phyloP scores from a whole-genome alignment of 176 grass and related monocot genomes.

The Pharus latifolius region DNA sequence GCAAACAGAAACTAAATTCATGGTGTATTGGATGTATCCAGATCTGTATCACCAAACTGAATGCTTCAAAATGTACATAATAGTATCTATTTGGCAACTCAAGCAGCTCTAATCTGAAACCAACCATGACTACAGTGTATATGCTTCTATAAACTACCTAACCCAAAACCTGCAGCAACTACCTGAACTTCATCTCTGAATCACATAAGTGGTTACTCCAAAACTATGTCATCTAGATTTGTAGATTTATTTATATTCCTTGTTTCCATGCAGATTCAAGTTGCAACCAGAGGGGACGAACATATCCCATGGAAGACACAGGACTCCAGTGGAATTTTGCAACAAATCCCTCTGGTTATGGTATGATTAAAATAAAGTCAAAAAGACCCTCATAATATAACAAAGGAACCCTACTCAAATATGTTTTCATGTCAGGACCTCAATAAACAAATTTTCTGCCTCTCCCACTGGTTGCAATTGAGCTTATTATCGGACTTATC shows the following conservation, averaged over 20 bases:
- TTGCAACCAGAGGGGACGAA: not conserved
- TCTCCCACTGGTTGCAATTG: not conserved
- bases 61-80: not conserved
- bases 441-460: not conserved
- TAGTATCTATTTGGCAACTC: not conserved
- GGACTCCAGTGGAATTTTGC: not conserved
- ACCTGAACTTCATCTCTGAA: not conserved
- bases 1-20: constrained; percentile 24
- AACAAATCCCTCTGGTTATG: not conserved
- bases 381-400: not conserved
- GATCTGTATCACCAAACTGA: not conserved
- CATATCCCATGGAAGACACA: not conserved
- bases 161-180: not conserved
- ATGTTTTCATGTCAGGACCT: not conserved
- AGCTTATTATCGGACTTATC: not conserved
- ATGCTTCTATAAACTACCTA: too few species aligned
- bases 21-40: not conserved
- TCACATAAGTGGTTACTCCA: not conserved
- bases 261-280: not conserved
- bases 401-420: not conserved
- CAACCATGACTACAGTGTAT: not conserved
- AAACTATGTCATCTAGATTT: not conserved
- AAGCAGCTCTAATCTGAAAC: constrained; percentile 1
- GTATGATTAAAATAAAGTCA: not conserved
- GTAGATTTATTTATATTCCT: not conserved